Percentiles rank a stretch among this genome's conserved stretches.
phyloP scores from a whole-genome alignment of 768 basidiomycete species.

The Coprinopsis marcescibilis region DNA sequence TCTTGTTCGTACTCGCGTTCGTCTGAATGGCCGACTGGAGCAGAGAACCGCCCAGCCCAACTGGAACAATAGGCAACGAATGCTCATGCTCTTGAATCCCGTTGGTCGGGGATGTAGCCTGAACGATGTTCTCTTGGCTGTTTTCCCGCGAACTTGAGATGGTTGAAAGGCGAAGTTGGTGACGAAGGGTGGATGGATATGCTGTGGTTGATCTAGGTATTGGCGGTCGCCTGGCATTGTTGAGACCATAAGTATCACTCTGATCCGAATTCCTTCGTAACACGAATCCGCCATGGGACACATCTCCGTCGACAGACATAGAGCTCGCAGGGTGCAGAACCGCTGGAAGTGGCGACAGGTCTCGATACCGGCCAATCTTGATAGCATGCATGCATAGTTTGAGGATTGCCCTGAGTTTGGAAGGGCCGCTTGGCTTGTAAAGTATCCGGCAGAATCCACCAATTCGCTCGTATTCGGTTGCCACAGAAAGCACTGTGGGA shows the following conservation, averaged over 20 bases:
- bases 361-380: slow-evolving; percentile 32
- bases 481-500: slow-evolving; percentile 53
- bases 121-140: no score
- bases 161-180: no score
- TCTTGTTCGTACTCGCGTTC: slow-evolving; percentile 32
- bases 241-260: slow-evolving; percentile 11
- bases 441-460: slow-evolving; percentile 88
- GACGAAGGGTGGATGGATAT: slow-evolving; percentile 24
- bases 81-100: no score
- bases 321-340: background rate
- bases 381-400: slow-evolving; percentile 56
- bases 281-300: slow-evolving; percentile 28
- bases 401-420: slow-evolving; percentile 59
- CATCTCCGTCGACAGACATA: slow-evolving; percentile 1
- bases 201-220: slow-evolving; percentile 51
- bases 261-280: slow-evolving; percentile 40
- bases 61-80: slow-evolving; percentile 41
- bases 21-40: slow-evolving; percentile 61
- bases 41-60: slow-evolving; percentile 61
- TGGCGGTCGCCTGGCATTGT: slow-evolving; percentile 33
- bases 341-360: background rate
- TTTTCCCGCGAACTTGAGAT: no score
- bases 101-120: no score
- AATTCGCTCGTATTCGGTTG: slow-evolving; percentile 65
- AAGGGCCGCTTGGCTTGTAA: slow-evolving; percentile 86